Percentiles rank a stretch among this genome's conserved stretches.
phyloP scores from a whole-genome alignment of 257 asterid genomes.

The Echites panduratus region DNA sequence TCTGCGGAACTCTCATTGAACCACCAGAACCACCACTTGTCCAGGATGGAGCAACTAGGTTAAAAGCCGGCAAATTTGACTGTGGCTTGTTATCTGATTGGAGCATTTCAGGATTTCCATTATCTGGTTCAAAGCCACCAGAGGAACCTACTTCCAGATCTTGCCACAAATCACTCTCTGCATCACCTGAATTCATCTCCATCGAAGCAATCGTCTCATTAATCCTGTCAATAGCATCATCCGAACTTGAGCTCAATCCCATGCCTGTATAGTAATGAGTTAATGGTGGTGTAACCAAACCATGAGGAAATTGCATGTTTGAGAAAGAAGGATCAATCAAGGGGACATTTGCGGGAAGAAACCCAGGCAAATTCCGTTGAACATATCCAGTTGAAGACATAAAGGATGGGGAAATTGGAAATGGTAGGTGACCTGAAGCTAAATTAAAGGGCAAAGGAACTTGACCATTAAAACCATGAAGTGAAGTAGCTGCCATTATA shows the following conservation, averaged over 20 bases:
- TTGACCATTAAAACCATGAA: conserved; percentile 68
- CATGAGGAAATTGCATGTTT: conserved; percentile 54
- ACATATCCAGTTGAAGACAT: conserved; percentile 74
- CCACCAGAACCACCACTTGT: conserved; percentile 35
- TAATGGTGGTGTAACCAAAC: conserved; percentile 55
- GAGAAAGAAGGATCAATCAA: conserved; percentile 41
- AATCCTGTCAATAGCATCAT: conserved; percentile 47
- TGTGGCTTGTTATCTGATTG: conserved; percentile 48
- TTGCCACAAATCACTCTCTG: conserved; percentile 53
- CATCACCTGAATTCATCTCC: conserved; percentile 48
- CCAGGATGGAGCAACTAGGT: conserved; percentile 63
- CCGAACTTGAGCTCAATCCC: conserved; percentile 45
- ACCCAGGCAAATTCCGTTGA: conserved; percentile 60
- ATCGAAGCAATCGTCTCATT: conserved; percentile 46
- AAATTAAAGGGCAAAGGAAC: conserved; percentile 59
- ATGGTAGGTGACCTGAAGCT: conserved; percentile 61
- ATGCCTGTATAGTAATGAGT: conserved; percentile 54
- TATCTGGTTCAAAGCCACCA: conserved; percentile 45
- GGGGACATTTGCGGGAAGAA: conserved; percentile 40
- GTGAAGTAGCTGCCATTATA: conserved; percentile 80
- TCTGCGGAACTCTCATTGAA: conserved; percentile 43
- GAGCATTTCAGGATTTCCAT: conserved; percentile 36
- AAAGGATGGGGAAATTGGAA: conserved; percentile 69
- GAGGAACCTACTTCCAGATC: conserved; percentile 51
- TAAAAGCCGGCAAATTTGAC: conserved; percentile 37